Base-by-base conservation (phyloP, 306 rosid genomes). In the Corylus americana region DNA sequence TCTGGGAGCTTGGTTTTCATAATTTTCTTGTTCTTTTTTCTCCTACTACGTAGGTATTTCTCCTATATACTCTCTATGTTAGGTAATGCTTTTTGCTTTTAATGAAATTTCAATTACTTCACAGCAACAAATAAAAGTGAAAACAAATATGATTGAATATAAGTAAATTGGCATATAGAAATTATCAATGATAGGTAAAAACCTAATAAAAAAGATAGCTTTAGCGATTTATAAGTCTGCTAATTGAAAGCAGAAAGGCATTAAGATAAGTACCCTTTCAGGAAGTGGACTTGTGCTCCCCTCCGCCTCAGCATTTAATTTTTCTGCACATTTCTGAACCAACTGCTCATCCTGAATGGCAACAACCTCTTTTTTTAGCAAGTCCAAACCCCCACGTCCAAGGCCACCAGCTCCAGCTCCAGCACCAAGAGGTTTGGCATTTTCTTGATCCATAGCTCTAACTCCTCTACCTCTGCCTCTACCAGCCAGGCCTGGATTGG, bases 391-490 rank as follows among this genome's bases (percentile, higher is more conserved):
- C 11, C 78, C 29, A 11, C 66, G 64, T 29, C 88, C 85, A 35
- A 88, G 12, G 86, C 72, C 72, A 18, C 91, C 86, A 53, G 82
- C 93, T 81, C 85, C 90, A 58, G 89, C 85, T 81, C 85, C 90
- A 58, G 89, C 85, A 77, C 83, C 90, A 39, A 97, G 93, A 71
- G 82, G 88, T 81, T 78, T 85, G 63, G 83, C 6, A 71, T 81
- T 85, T 59, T 68, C 82, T 75, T 85, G 88, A 80, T 85, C 75
- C 88, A 71, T 79, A 14, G 85, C 83, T 78, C 85, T 78, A 58
- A 85, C 39, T 76, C 83, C 76, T 86, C 88, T 87, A 70, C 92
- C 97, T 25, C 96, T 93, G 85, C 98, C 98, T 86, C 96, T 88
- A 85, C 96, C 92, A 76, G 94, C 91, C 80, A 92, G 89, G 90